These are phyloP conservation scores for Candida orba DNA, from an alignment of 805 yeast species.

Conservation along the genomic window DNA sequence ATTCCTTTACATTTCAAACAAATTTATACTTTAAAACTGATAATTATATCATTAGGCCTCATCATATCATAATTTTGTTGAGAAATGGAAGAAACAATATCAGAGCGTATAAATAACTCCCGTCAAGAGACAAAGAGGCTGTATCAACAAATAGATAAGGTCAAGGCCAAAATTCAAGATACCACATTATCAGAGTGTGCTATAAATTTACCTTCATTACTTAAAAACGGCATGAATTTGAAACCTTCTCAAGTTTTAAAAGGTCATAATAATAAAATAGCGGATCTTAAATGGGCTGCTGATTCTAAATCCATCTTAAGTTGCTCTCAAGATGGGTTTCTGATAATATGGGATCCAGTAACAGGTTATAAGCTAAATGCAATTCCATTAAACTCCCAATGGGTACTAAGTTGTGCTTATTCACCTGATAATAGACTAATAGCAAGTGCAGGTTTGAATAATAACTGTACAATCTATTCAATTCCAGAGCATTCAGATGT, in stretches of 20 bases:
- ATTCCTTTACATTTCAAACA: no score
- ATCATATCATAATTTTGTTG: no score
- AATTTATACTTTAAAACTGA: no score
- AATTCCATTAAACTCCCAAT: constrained; percentile 64
- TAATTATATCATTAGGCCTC: no score
- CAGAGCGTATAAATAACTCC: constrained; percentile 28
- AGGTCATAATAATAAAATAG: constrained; percentile 66
- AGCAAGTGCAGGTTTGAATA: constrained; percentile 81
- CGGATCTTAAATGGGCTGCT: constrained; percentile 60
- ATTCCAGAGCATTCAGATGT: constrained; percentile 25
- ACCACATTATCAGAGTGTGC: constrained; percentile 37
- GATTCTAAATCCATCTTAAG: constrained; percentile 56
- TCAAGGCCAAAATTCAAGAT: constrained; percentile 37
- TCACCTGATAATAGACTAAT: constrained; percentile 59
- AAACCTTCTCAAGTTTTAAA: constrained; percentile 31
- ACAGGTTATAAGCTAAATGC: constrained; percentile 68
- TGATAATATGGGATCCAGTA: constrained; percentile 76
- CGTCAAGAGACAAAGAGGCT: constrained; percentile 39
- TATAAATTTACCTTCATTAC: constrained; percentile 11
- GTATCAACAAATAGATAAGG: constrained; percentile 42
- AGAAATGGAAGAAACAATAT: background rate
- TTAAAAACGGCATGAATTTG: constrained; percentile 22
- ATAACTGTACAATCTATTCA: constrained; percentile 65
- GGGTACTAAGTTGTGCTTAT: constrained; percentile 72
- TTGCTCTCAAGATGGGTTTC: constrained; percentile 81